Evolutionary conservation across 768 basidiomycete species (phyloP).

Genomic region (Pleurotus ostreatus): DNA sequence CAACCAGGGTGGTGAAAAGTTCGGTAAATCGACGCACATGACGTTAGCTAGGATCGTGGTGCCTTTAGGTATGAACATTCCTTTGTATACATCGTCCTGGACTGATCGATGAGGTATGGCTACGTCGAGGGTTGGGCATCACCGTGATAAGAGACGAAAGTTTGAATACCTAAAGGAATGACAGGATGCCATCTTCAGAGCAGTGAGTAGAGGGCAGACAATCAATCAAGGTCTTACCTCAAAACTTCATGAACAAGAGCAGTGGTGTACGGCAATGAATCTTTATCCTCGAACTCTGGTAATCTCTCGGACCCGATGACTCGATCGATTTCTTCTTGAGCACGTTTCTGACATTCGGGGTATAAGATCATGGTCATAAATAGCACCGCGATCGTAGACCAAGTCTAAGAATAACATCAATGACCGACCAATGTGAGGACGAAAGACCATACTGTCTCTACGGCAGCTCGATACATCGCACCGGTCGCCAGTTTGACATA

Average conservation of each 20-base stretch:
- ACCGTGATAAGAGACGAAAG: background rate
- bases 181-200: background rate
- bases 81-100: slow-evolving; percentile 30
- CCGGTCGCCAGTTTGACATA: background rate
- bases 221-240: slow-evolving; percentile 15
- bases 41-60: slow-evolving; percentile 18
- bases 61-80: slow-evolving; percentile 34
- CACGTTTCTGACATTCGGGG: slow-evolving; percentile 21
- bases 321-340: slow-evolving; percentile 26
- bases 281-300: slow-evolving; percentile 19
- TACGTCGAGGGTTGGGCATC: slow-evolving; percentile 14
- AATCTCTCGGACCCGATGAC: slow-evolving; percentile 18
- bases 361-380: slow-evolving; percentile 23
- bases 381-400: slow-evolving; percentile 9
- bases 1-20: background rate
- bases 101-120: slow-evolving; percentile 22
- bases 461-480: background rate
- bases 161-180: background rate
- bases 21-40: slow-evolving; percentile 11
- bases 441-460: background rate
- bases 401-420: background rate
- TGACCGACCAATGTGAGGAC: background rate
- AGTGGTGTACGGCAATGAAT: slow-evolving; percentile 19
- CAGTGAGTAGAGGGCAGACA: background rate
- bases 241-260: slow-evolving; percentile 21